Conservation (phyloP, 805 yeast species). For the Zygoascus flipseniorum region DNA sequence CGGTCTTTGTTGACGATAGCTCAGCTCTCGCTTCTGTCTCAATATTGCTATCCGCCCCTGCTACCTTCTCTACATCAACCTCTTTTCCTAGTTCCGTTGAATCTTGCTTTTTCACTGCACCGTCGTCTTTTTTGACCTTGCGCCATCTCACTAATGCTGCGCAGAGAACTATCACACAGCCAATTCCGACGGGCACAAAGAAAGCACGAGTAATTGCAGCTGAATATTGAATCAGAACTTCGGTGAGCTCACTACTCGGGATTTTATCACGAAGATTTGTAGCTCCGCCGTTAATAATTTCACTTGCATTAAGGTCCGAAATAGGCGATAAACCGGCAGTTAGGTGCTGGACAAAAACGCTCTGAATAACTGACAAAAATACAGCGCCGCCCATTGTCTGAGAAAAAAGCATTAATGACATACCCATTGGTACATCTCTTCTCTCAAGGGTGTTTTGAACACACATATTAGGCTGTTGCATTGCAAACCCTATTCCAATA, state of each 20-base stretch:
- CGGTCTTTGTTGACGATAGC: too few species aligned
- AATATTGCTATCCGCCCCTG: background rate
- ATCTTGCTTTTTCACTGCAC: background rate
- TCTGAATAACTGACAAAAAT: background rate
- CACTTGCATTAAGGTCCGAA: background rate
- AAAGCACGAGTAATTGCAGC: background rate
- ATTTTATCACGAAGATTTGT: background rate
- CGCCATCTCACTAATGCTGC: background rate
- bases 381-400: background rate
- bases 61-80: background rate
- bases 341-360: background rate
- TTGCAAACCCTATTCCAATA: slow-evolving; percentile 33
- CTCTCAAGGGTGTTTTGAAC: background rate
- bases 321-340: background rate
- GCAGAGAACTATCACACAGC: background rate
- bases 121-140: background rate
- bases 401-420: background rate
- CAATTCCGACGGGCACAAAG: background rate
- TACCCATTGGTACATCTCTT: background rate
- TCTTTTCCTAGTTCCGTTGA: background rate
- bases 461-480: background rate
- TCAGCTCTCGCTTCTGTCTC: too few species aligned
- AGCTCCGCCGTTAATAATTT: background rate
- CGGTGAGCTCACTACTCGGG: background rate
- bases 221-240: background rate